These are phyloP conservation scores for Populus ilicifolia DNA, from an alignment of 345 rosid species.

Conservation along the genomic window DNA sequence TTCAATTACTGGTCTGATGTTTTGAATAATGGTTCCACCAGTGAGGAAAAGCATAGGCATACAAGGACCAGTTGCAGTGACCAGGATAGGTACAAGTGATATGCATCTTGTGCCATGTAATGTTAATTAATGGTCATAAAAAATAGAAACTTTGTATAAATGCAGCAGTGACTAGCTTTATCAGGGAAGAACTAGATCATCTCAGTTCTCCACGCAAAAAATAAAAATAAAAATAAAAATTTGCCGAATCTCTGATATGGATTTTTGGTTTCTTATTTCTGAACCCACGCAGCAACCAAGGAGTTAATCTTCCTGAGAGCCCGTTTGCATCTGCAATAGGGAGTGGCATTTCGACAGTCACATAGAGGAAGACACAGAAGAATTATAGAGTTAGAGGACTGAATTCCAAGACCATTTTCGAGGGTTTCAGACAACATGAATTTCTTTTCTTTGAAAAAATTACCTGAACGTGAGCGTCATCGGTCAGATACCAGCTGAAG, in stretches of 20 bases:
- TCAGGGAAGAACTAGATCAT: not conserved
- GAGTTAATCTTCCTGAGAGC: slow-evolving; percentile 78
- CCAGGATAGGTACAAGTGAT: slow-evolving; percentile 53
- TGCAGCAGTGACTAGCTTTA: not conserved
- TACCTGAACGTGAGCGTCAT: slow-evolving; percentile 23
- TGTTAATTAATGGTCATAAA: not conserved
- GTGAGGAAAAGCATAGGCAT: slow-evolving; percentile 42
- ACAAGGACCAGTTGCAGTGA: slow-evolving; percentile 45
- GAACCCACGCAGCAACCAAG: slow-evolving; percentile 40
- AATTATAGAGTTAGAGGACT: slow-evolving; percentile 32
- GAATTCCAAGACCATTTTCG: slow-evolving; percentile 8
- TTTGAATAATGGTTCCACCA: slow-evolving; percentile 47
- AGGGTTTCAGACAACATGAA: slow-evolving; percentile 12
- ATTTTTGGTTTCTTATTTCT: not conserved
- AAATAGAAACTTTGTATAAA: not conserved
- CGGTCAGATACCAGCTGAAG: slow-evolving; percentile 25
- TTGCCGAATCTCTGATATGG: not conserved
- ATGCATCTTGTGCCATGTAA: not conserved
- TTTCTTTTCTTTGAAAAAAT: slow-evolving; percentile 3
- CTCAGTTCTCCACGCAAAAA: not conserved
- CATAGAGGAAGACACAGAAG: slow-evolving; percentile 42
- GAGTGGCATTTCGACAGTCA: slow-evolving; percentile 63
- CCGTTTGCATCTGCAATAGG: slow-evolving; percentile 66
- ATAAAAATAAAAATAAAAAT: too few relatives aligned
- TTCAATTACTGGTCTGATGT: slow-evolving; percentile 55